Evolutionary conservation across 73 alveolate species (phyloP), one percentile per base, ranked within the genome.

Genomic region (Paraurostyla sp.): DNA sequence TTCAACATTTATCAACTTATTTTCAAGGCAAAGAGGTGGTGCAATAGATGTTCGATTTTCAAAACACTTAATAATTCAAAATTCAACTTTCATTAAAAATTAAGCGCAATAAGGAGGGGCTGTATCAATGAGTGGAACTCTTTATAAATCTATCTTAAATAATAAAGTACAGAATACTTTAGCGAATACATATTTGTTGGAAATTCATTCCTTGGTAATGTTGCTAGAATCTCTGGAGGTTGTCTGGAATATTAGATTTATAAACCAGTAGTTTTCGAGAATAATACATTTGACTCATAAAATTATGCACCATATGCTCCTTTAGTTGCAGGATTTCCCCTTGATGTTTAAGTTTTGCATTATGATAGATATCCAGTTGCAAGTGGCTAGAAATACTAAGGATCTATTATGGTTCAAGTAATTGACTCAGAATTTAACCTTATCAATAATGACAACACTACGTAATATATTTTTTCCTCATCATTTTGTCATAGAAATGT

Each of bases 91-190:
- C 22, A 59, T 6, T 23, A 59, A 30, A 15, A 59, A 59, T 30
- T 6, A 27, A 29, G 76, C 76, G 3, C 3, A 25, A 59, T n/a
- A n/a, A n/a, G 82, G 82, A 20, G 82, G 82, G 9, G 82, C 82
- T 2, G 13, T 65, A 13, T 6, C 59, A 6, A 18, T 65, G 7
- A 38, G 4, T 38, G 35, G 82, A 30, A 38, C 82, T 11, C 7
- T 13, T 15, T 65, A 58, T 65, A 65, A 13, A 7, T 11, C 18
- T 6, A 20, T 22, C 25, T 36, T 18, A 35, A 18, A 13, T 11
- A 6, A 59, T 23, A n/a, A n/a, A 27, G 22, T 38, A 65, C 25
- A 65, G 82, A 56, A 11, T 18, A 18, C 1, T 16, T 16, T 13
- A 38, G 82, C 38, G 32, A 16, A 3, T 38, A 65, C 20, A 15